Conservation (phyloP, 768 basidiomycete species). For the Russula lepida region DNA sequence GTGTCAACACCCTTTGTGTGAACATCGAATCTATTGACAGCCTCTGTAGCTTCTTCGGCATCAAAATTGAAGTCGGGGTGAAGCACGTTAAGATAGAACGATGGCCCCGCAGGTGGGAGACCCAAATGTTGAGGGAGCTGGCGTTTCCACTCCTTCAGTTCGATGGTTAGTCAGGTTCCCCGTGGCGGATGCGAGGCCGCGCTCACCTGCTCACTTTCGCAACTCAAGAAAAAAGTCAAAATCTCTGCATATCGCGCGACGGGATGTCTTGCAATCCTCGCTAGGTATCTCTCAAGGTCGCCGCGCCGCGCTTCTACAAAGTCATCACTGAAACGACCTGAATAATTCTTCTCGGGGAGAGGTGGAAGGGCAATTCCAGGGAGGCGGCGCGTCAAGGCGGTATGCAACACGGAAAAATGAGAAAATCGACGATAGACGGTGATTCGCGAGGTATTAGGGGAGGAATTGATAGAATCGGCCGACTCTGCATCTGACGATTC, state of each 20-base stretch:
- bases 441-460: constrained; percentile 42
- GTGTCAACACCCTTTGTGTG: constrained; percentile 60
- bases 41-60: constrained; percentile 53
- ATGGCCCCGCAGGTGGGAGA: constrained; percentile 58
- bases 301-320: constrained; percentile 78
- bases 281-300: constrained; percentile 74
- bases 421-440: constrained; percentile 80
- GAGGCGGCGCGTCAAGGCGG: constrained; percentile 55
- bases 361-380: constrained; percentile 75
- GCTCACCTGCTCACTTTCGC: constrained; percentile 67
- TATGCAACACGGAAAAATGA: constrained; percentile 73
- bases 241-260: constrained; percentile 72
- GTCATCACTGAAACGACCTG: constrained; percentile 69
- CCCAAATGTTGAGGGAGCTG: constrained; percentile 52
- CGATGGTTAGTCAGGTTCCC: neutral
- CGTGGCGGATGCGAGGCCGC: neutral
- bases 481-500: constrained; percentile 20
- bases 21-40: constrained; percentile 51
- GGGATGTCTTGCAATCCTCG: constrained; percentile 62
- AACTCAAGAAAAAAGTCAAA: constrained; percentile 69
- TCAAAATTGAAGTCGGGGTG: constrained; percentile 85
- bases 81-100: constrained; percentile 71
- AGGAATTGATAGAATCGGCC: constrained; percentile 22
- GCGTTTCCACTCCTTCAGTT: constrained; percentile 59
- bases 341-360: constrained; percentile 78